Evolutionary conservation across 306 rosid genomes (phyloP).

Genomic region (Cicer yamashitae): DNA sequence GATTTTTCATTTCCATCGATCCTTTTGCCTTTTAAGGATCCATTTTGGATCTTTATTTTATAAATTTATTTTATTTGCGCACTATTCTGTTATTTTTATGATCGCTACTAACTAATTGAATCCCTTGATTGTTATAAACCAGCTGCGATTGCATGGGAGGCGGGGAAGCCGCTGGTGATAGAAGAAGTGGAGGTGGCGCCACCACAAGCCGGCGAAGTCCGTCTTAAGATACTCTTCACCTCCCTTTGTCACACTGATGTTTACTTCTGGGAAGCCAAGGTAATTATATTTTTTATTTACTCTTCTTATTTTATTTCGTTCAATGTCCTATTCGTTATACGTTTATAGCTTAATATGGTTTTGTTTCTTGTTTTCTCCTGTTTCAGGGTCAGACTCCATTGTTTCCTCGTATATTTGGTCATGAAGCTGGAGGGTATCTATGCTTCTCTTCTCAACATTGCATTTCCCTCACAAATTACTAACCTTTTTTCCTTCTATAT

Average conservation of each 20-base stretch:
- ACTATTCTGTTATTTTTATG: too few species aligned
- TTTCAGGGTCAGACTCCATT: conserved; percentile 83
- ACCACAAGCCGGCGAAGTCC: conserved; percentile 60
- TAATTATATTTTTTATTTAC: not conserved
- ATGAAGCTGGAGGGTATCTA: conserved; percentile 89
- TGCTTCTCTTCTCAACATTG: conserved; percentile 30
- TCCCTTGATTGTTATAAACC: not conserved
- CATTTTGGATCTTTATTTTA: too few species aligned
- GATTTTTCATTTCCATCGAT: not conserved
- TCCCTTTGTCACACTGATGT: conserved; percentile 65
- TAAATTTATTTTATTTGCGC: too few species aligned
- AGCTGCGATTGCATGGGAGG: conserved; percentile 67
- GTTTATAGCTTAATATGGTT: conserved; percentile 15
- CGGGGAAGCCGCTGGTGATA: conserved; percentile 56
- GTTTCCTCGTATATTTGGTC: conserved; percentile 94
- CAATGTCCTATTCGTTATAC: not conserved
- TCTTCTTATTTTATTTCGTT: not conserved
- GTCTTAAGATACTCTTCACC: conserved; percentile 60
- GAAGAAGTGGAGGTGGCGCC: conserved; percentile 65
- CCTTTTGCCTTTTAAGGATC: not conserved
- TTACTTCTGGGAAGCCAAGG: conserved; percentile 67
- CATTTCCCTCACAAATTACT: not conserved
- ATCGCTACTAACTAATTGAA: not conserved
- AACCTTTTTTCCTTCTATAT: not conserved
- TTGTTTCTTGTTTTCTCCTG: not conserved